Base-by-base conservation (phyloP, 495 filamentous ascomycete genomes). In the Daldinia concentrica region DNA sequence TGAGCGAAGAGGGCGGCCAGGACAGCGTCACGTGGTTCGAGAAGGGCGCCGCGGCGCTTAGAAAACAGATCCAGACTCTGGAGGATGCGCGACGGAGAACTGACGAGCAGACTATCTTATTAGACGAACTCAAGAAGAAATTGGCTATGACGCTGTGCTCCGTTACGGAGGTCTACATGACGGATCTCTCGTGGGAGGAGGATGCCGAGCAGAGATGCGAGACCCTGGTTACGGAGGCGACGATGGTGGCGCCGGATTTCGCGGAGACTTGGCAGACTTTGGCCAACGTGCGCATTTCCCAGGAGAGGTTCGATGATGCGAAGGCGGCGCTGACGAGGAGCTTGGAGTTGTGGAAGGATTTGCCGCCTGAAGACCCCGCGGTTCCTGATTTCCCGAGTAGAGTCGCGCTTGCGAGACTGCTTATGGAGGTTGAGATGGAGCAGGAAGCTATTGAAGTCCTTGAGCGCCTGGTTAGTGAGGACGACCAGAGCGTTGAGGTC, bases 111-210 rank as follows among this genome's bases (percentile, higher is more conserved):
- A 73, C 77, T 41, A 70, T 79, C 8, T 58, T 79, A 17, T 64
- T 89, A 26, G 85, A 84, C 19, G 91, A 95, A 75, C 92, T 94
- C 81, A 89, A 89, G 75, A 82, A 79, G 55, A 93, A 95, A 77
- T 81, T 98, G 39, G 92, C 92, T 1, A 92, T 90, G 68, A 93
- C 94, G 4, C 85, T 99, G 29, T 98, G 96, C 79, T 92, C 90
- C 2, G 89, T 97, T 61, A 88, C 91, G 0, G 96, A 99, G 79
- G 91, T 98, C 34, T 98, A 97, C 78, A 99, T 99, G 96, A 98
- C 94, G 30, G 96, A 99, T 82, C 85, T 99, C 68, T 84, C 91
- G 26, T 97, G 93, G 92, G 93, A 96, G 78, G 89, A 90, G 54
- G 92, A 96, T 69, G 94, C 94, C 1, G 96, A 98, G 79, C 79